Evolutionary conservation across 108 stramenopile genomes (phyloP).

Genomic region (Pseudonitzschia multistriata): DNA sequence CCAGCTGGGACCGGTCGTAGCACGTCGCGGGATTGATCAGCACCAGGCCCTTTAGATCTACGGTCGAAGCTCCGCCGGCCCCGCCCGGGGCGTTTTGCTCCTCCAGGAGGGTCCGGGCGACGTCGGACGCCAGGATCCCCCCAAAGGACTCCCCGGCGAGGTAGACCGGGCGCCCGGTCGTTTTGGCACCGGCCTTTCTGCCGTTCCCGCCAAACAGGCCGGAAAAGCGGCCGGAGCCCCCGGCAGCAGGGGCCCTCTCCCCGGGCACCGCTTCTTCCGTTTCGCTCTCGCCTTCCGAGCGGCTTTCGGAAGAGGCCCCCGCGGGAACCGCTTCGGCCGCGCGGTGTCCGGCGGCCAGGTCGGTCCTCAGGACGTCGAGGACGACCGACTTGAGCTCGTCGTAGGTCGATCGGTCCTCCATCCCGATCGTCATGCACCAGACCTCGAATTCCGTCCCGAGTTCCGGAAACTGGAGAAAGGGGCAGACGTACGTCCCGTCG

Average conservation of each 20-base stretch:
- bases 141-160: slow-evolving; percentile 89
- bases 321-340: neutral
- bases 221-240: slow-evolving; percentile 6
- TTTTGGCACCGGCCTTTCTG: neutral
- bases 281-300: neutral
- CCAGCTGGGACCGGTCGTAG: slow-evolving; percentile 69
- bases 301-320: neutral
- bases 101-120: slow-evolving; percentile 46
- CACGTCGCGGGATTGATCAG: slow-evolving; percentile 87
- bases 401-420: slow-evolving; percentile 80
- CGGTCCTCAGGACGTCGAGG: slow-evolving; percentile 36
- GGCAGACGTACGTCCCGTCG: slow-evolving; percentile 76
- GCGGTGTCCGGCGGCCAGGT: slow-evolving; percentile 3
- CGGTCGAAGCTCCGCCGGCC: neutral
- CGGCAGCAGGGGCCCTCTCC: neutral
- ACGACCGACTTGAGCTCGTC: slow-evolving; percentile 59
- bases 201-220: slow-evolving; percentile 2
- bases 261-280: neutral
- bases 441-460: slow-evolving; percentile 77
- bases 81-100: slow-evolving; percentile 4
- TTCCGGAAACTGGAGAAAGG: slow-evolving; percentile 84
- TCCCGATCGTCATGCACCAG: slow-evolving; percentile 60
- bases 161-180: slow-evolving; percentile 44
- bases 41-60: slow-evolving; percentile 54
- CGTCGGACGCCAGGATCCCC: slow-evolving; percentile 73